Evolutionary conservation across 1,284 basidiomycete genomes (phyloP).

Genomic region (Heterobasidion annosum): DNA sequence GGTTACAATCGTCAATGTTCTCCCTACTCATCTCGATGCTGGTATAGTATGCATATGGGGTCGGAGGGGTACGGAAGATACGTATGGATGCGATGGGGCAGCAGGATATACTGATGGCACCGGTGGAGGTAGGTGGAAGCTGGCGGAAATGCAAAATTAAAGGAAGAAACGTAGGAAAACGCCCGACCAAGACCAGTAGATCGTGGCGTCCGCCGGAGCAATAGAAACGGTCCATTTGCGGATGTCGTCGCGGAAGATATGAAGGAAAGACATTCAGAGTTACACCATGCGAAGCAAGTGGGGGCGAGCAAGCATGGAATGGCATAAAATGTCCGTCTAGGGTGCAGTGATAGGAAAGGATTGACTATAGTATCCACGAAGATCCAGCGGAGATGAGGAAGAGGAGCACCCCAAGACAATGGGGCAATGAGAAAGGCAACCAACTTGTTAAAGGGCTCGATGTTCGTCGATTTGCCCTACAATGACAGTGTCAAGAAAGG

Average conservation of each 20-base stretch:
- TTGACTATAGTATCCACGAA: not conserved
- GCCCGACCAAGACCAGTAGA: not conserved
- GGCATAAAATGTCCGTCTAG: slow-evolving; percentile 2
- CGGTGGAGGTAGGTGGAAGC: too few relatives aligned
- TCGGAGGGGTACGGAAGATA: not conserved
- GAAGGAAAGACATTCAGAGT: not conserved
- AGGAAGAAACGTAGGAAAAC: too few relatives aligned
- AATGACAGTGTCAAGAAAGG: not conserved
- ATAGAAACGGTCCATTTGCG: not conserved
- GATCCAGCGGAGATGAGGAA: not conserved
- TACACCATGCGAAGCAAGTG: not conserved
- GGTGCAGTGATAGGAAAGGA: not conserved
- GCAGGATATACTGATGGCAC: too few relatives aligned
- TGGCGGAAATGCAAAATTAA: too few relatives aligned
- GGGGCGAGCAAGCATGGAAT: not conserved
- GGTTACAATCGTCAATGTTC: not conserved
- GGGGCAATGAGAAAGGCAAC: not conserved
- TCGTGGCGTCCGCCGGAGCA: not conserved
- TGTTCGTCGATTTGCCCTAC: not conserved
- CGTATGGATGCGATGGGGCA: not conserved
- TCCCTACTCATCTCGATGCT: not conserved
- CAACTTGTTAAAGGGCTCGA: not conserved
- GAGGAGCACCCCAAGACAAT: not conserved
- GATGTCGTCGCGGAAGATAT: not conserved
- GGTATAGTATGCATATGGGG: not conserved